A percentile compares a stretch with the other conserved stretches of the same genome.
These are phyloP conservation scores for Butyriboletus loyo DNA, from an alignment of 768 basidiomycete species.

Conservation along the genomic window DNA sequence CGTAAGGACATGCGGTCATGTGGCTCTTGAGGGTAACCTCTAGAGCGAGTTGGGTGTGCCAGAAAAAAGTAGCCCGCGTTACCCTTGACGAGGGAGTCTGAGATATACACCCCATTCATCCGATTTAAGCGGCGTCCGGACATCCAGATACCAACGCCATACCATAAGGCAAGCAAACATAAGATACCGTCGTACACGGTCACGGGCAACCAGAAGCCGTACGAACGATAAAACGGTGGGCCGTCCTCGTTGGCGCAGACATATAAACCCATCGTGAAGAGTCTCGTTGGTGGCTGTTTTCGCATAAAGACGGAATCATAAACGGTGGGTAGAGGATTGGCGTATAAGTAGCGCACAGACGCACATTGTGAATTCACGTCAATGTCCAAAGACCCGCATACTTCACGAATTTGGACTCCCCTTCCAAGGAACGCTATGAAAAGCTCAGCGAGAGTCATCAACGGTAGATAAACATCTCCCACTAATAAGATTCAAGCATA, in stretches of 20 bases:
- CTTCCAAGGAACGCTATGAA: conserved; percentile 12
- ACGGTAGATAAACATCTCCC: not conserved
- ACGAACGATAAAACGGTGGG: not conserved
- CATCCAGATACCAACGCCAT: not conserved
- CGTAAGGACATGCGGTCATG: too few species aligned
- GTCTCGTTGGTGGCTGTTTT: not conserved
- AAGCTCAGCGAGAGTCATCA: not conserved
- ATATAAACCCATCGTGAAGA: not conserved
- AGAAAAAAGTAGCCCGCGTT: conserved; percentile 11
- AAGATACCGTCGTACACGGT: conserved; percentile 6
- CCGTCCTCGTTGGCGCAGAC: not conserved
- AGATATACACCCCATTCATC: not conserved
- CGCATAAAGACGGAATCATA: not conserved
- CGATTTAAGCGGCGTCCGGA: not conserved
- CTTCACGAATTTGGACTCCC: not conserved
- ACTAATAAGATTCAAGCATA: conserved; percentile 18
- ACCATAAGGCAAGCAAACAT: conserved; percentile 9
- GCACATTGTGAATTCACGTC: not conserved
- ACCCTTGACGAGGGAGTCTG: conserved; percentile 10
- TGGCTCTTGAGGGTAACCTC: too few species aligned
- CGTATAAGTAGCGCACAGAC: not conserved
- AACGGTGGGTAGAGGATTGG: not conserved
- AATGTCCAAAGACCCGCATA: not conserved
- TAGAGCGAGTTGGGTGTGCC: conserved; percentile 2
- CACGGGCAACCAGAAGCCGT: conserved; percentile 5